A percentile compares a stretch with the other conserved stretches of the same genome.
phyloP scores from a whole-genome alignment of 371 early-diverging fungal species.

The Mucor circinelloides region DNA sequence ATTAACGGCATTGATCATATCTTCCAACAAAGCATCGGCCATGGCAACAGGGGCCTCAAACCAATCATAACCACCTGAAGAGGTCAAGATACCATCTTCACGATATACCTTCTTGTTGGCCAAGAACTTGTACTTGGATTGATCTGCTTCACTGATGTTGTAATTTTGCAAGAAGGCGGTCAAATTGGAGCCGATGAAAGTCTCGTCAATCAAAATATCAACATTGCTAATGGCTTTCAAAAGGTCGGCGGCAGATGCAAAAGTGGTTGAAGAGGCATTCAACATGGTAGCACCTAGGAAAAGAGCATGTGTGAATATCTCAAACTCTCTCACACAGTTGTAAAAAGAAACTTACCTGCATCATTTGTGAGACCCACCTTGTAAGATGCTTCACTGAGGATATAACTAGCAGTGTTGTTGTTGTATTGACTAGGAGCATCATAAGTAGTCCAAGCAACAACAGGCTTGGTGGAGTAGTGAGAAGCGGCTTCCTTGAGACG shows the following conservation, averaged over 20 bases:
- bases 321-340: not conserved
- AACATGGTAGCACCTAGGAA: constrained; percentile 12
- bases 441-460: constrained; percentile 72
- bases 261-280: constrained; percentile 27
- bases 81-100: constrained; percentile 67
- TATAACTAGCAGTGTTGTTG: constrained; percentile 70
- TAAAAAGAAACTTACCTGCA: constrained; percentile 58
- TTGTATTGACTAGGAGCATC: constrained; percentile 65
- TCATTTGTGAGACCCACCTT: constrained; percentile 64
- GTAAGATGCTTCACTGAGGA: constrained; percentile 58
- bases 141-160: constrained; percentile 39
- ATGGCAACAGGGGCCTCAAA: constrained; percentile 70
- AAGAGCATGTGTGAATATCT: not conserved
- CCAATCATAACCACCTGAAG: constrained; percentile 69
- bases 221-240: constrained; percentile 58
- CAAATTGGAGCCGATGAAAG: constrained; percentile 52
- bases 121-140: constrained; percentile 62
- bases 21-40: constrained; percentile 72
- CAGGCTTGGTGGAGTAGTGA: constrained; percentile 54
- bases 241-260: constrained; percentile 49
- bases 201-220: constrained; percentile 78
- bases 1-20: constrained; percentile 66
- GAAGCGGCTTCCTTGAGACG: constrained; percentile 57
- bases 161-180: constrained; percentile 58
- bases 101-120: constrained; percentile 67